Evolutionary conservation across 768 basidiomycete species (phyloP), one percentile per base, ranked within the genome.

Genomic region (Boletus vinaceobasis): DNA sequence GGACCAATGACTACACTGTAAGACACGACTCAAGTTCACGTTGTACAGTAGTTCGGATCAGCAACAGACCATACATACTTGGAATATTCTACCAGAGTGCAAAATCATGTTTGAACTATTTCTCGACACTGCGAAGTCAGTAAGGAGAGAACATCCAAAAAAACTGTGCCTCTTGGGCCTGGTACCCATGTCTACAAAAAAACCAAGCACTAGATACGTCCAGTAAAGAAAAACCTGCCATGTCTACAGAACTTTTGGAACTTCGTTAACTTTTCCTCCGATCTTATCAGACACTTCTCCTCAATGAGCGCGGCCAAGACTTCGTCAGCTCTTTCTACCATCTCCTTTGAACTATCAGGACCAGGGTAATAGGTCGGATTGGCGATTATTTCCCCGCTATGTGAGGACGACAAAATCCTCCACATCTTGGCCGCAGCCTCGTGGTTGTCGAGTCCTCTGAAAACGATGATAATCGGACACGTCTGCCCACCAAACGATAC

Each of bases 381-480:
- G 40, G 62, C 65, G 8, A 58, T 45, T 40, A 66, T 62, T 19
- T 52, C 46, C 9, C 55, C 54, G n/a, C n/a, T 14, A 23, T 45
- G 51, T 0, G 56, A 53, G 21, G 53, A 55, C n/a, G 60, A 62
- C 31, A 61, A 29, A n/a, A 49, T 9, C 31, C 23, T 47, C 65
- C 65, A 66, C 48, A 17, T 52, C 44, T 54, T 42, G 0, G 19
- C 42, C 27, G 65, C 65, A 15, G 52, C 55, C 37, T 57, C 59
- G 14, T 32, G 54, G 40, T 32, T 53, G 19, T 58, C 54, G 19
- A 67, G 50, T 10, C 65, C 65, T 45, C 44, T 43, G 37, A 67
- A 59, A 43, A 67, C 58, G 45, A 67, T 37, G 48, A 67, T 61
- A 6, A 63, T 38, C 2, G 65, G 66, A 50, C 55, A 60, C 21